Conservation (phyloP, 1,284 basidiomycete genomes). For the Cronartium quercuum region DNA sequence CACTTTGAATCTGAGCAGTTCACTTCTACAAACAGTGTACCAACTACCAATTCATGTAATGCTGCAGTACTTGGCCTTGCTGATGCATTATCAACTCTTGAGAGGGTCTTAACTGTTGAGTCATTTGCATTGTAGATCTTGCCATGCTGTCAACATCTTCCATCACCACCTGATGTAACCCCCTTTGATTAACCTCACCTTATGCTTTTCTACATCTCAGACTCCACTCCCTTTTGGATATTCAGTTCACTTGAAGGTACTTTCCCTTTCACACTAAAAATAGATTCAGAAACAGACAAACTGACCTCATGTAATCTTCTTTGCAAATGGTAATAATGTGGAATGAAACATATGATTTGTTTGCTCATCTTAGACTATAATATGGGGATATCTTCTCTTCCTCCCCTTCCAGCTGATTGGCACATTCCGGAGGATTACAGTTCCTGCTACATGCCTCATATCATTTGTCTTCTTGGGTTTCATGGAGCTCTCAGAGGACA, state of each 20-base stretch:
- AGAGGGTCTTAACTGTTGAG: slow-evolving; percentile 27
- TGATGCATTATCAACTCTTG: slow-evolving; percentile 17
- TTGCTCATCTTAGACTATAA: background rate
- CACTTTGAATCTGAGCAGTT: background rate
- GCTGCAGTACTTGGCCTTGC: slow-evolving; percentile 6
- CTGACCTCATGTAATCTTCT: no score
- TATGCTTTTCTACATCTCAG: background rate
- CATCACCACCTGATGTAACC: background rate
- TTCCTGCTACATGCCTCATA: background rate
- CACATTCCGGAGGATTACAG: background rate
- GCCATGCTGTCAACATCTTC: background rate
- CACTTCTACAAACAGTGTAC: slow-evolving; percentile 11
- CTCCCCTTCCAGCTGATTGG: slow-evolving; percentile 2
- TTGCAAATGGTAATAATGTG: background rate
- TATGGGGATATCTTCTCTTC: slow-evolving; percentile 2
- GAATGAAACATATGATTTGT: background rate
- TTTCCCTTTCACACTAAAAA: background rate
- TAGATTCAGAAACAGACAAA: no score
- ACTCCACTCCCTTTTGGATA: slow-evolving; percentile 36
- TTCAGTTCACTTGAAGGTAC: slow-evolving; percentile 27
- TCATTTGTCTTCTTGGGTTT: slow-evolving; percentile 4
- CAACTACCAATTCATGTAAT: slow-evolving; percentile 4
- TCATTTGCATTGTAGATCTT: background rate
- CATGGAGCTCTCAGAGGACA: background rate
- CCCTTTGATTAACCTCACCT: background rate